Evolutionary conservation across 495 filamentous ascomycete species (phyloP), one percentile per base, ranked within the genome.

Genomic region (Articulospora tetracladia): DNA sequence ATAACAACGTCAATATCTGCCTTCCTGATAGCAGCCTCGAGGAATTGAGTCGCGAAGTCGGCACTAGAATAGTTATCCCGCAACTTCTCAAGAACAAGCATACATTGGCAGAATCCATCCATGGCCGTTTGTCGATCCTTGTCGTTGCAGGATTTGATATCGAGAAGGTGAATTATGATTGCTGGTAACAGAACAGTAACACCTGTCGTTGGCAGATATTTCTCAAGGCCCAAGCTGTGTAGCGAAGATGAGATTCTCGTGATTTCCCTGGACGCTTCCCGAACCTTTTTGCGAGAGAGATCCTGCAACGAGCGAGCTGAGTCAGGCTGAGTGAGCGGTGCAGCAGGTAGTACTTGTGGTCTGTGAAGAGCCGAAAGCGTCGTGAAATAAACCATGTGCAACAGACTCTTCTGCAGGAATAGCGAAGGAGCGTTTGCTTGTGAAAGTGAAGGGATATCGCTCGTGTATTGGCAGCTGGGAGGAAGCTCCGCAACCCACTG

Each of bases 321-420:
- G 58, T 83, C 81, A 36, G 79, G 76, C 51, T 72, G 72, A n/a
- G 83, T 78, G 20, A 75, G 77, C 3, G 85, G 81, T n/a, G 83
- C 77, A 1, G 88, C 86, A 0, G 90, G 89, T 27, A 95, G 81
- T 39, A 95, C 91, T 59, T 93, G 91, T 17, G 92, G 92, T 34
- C 92, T 82, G 70, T 97, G 92, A 27, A 97, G 81, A 8, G 91
- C 92, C 53, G 89, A 93, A 36, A 93, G 80, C 8, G 92, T 93
- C 8, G 91, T 91, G 69, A 88, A 86, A 68, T 93, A 94, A 24
- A 93, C 83, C 89, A 96, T 93, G 70, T 94, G 90, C 28, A 97
- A 76, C 22, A 96, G 77, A 48, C 85, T 86, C 36, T 88, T 82
- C 63, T 94, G 88, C 6, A 94, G 81, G 26, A 87, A 85, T 30